Conservation (phyloP, 768 basidiomycete genomes). For the Leucogyrophana mollusca region DNA sequence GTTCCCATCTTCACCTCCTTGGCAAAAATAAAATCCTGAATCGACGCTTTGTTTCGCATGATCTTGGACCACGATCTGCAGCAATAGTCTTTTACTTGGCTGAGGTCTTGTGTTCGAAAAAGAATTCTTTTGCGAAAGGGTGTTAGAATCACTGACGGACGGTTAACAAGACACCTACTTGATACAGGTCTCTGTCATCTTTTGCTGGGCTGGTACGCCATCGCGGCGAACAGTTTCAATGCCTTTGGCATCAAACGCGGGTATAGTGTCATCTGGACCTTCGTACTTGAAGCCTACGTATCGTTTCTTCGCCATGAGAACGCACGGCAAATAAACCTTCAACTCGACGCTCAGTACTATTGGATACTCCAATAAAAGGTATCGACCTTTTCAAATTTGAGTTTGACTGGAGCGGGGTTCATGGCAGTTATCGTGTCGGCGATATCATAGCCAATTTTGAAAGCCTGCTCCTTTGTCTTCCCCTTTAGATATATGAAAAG, state of each 20-base stretch:
- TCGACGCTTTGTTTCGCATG: constrained; percentile 71
- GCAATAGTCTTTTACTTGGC: constrained; percentile 86
- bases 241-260: constrained; percentile 93
- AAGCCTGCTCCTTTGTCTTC: constrained; percentile 90
- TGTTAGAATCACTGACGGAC: constrained; percentile 1
- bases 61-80: constrained; percentile 82
- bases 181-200: constrained; percentile 87
- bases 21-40: constrained; percentile 94
- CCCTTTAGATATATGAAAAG: constrained; percentile 90
- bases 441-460: constrained; percentile 90
- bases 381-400: constrained; percentile 94
- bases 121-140: constrained; percentile 57
- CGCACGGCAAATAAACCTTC: constrained; percentile 91
- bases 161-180: constrained; percentile 54
- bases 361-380: not conserved
- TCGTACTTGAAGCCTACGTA: constrained; percentile 99
- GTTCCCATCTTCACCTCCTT: constrained; percentile 93
- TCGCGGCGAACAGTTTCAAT: constrained; percentile 97
- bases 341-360: not conserved
- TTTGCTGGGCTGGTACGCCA: constrained; percentile 85
- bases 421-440: constrained; percentile 80
- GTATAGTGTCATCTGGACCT: constrained; percentile 70
- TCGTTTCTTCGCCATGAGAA: constrained; percentile 97
- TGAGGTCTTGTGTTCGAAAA: constrained; percentile 88
- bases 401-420: constrained; percentile 90